Evolutionary conservation across 768 basidiomycete genomes (phyloP).

Genomic region (Sporobolomyces roseus): DNA sequence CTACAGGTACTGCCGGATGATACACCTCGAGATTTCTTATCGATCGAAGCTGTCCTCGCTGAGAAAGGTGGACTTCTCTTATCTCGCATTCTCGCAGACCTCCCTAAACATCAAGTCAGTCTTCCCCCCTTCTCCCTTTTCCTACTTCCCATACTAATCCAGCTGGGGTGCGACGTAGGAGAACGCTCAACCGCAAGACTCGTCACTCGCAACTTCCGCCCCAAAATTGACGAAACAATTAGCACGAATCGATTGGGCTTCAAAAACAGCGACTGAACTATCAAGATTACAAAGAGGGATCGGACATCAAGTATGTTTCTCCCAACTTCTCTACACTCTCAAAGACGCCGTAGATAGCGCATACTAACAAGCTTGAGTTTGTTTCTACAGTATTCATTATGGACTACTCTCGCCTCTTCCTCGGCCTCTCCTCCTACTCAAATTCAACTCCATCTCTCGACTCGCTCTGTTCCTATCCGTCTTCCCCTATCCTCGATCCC

Average conservation of each 20-base stretch:
- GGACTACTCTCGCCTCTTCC: conserved; percentile 1
- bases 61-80: conserved; percentile 25
- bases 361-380: too few relatives aligned
- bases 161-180: too few relatives aligned
- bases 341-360: too few relatives aligned
- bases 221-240: conserved; percentile 19
- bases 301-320: conserved; percentile 31
- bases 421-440: neutral
- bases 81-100: conserved; percentile 10
- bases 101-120: neutral
- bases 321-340: too few relatives aligned
- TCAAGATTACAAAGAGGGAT: conserved; percentile 6
- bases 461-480: neutral
- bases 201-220: conserved; percentile 16
- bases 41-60: conserved; percentile 28
- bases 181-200: conserved; percentile 18
- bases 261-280: neutral
- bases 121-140: neutral
- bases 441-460: too few relatives aligned
- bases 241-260: neutral
- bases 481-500: neutral
- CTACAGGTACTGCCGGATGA: neutral
- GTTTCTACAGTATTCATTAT: conserved; percentile 20
- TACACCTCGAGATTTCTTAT: conserved; percentile 2
- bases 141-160: too few relatives aligned